Percentiles rank a stretch among this genome's conserved stretches.
Evolutionary conservation across 345 rosid species (phyloP).

Genomic region (Boechera stricta): DNA sequence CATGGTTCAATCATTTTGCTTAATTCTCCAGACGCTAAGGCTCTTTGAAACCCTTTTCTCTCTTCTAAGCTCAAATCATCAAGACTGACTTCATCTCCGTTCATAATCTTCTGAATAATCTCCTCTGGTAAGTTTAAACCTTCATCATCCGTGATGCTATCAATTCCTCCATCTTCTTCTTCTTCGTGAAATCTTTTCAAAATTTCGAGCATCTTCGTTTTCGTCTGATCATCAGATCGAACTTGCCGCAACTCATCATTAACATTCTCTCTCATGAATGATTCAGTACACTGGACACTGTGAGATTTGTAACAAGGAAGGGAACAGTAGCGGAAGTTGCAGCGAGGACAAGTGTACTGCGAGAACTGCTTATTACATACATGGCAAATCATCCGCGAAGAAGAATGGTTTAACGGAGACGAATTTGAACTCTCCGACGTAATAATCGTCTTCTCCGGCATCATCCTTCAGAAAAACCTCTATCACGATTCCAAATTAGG

Average conservation of each 20-base stretch:
- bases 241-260: slow-evolving; percentile 67
- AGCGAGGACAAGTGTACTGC: slow-evolving; percentile 92
- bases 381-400: slow-evolving; percentile 68
- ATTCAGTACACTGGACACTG: slow-evolving; percentile 83
- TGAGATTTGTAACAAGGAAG: slow-evolving; percentile 88
- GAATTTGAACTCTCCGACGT: slow-evolving; percentile 54
- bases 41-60: slow-evolving; percentile 80
- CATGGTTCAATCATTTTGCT: slow-evolving; percentile 89
- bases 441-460: slow-evolving; percentile 47
- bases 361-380: slow-evolving; percentile 95
- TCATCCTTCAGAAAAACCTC: slow-evolving; percentile 37
- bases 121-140: slow-evolving; percentile 69
- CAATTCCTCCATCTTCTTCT: slow-evolving; percentile 55
- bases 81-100: slow-evolving; percentile 65
- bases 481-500: slow-evolving; percentile 15
- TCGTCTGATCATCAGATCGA: slow-evolving; percentile 68
- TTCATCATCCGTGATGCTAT: slow-evolving; percentile 46
- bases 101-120: slow-evolving; percentile 61
- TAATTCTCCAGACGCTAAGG: slow-evolving; percentile 86
- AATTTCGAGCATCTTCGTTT: slow-evolving; percentile 75
- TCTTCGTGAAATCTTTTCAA: slow-evolving; percentile 78
- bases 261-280: slow-evolving; percentile 93
- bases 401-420: slow-evolving; percentile 63
- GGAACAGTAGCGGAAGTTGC: slow-evolving; percentile 89
- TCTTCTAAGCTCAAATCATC: slow-evolving; percentile 78